Conservation (phyloP, 2,329 filamentous ascomycete species). For the Xylaria sp. region DNA sequence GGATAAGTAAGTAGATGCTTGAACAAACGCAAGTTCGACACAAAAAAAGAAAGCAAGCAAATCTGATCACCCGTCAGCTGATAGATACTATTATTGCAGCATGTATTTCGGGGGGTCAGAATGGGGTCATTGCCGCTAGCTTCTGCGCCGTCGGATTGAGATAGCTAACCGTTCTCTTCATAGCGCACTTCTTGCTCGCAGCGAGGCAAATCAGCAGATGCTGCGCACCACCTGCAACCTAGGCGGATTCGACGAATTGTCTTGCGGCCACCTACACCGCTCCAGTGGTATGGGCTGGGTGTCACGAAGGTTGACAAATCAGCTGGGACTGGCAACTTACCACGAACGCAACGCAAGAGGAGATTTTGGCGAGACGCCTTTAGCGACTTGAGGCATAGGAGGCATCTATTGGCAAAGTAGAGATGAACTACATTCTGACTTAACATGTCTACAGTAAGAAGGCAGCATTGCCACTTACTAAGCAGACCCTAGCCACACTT, state of each 20-base stretch:
- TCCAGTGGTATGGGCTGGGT: not conserved
- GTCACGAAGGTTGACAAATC: not conserved
- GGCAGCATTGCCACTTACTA: not conserved
- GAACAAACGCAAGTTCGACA: not conserved
- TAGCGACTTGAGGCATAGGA: not conserved
- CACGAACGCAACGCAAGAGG: not conserved
- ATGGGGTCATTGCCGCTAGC: constrained; percentile 14
- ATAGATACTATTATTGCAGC: constrained; percentile 3
- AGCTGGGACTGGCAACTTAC: not conserved
- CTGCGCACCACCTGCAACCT: not conserved
- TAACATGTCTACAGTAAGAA: not conserved
- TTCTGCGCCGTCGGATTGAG: constrained; percentile 4
- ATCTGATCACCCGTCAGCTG: not conserved
- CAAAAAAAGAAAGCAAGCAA: not conserved
- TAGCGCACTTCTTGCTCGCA: not conserved
- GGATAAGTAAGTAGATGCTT: not conserved
- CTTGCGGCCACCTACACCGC: not conserved
- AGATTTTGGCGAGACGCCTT: not conserved
- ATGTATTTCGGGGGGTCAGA: constrained; percentile 12
- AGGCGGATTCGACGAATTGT: not conserved
- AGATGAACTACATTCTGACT: not conserved
- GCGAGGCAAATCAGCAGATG: constrained; percentile 3
- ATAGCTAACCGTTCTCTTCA: not conserved
- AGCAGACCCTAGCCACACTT: not conserved
- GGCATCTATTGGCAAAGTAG: not conserved